Base-by-base conservation (phyloP, 2,329 filamentous ascomycete species). In the Purpureocillium takamizusanense region DNA sequence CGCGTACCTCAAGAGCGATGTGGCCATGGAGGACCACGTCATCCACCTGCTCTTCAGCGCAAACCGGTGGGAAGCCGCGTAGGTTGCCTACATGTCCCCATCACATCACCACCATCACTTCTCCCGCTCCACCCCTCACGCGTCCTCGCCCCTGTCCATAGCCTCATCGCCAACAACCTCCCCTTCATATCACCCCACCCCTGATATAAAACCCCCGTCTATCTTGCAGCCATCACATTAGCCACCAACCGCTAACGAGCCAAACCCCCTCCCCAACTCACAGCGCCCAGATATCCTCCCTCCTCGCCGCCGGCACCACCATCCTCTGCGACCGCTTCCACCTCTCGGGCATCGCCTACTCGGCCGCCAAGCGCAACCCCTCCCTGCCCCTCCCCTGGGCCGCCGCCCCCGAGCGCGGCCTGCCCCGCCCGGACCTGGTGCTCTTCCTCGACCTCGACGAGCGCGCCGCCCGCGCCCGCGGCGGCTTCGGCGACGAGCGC, bases 301-400 rank as follows among this genome's bases (percentile, higher is more conserved):
- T 75, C 6, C 60, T 95, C 6, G 63, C 67, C 1, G 59, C 67
- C 2, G 89, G 90, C 8, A 80, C 72, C 15, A 92, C 78, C 0
- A 72, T 98, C 25, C 69, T 98, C 30, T 81, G 90, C 48, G 92
- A 98, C 61, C 81, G 92, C 35, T 98, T 97, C 66, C 94, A 94
- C 58, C 90, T 95, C 67, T 92, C 85, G 15, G 92, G 92, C 38
- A 85, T 89, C 41, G 87, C 95, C 36, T 98, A 97, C 66, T 87
- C 82, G 17, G 86, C 87, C 1, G 90, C 92, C 4, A 97, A 97
- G 57, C 70, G 77, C 33, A 86, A 86, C 49, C 76, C 81, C 0
- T 60, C 67, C 2, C 71, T 95, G 11, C 66, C 74, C 0, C 67
- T 95, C 0, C 62, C 73, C 1, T 98, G 92, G 89, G 88, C 87